Conservation (phyloP, 768 basidiomycete genomes). For the Tricholoma flavovirens region DNA sequence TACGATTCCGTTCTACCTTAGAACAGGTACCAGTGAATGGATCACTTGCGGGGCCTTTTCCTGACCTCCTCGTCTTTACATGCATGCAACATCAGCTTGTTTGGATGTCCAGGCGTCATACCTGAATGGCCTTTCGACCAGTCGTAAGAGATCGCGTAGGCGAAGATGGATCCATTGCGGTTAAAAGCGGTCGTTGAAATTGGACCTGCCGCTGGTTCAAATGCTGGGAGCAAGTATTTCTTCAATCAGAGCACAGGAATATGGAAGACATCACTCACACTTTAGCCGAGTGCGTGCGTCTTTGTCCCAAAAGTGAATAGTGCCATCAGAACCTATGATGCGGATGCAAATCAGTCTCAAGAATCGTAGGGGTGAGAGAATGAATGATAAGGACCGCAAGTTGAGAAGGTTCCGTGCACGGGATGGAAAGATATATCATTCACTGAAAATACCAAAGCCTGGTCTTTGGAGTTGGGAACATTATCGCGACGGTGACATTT, state of each 20-base stretch:
- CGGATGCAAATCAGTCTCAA: conserved; percentile 13
- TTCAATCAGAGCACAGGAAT: neutral
- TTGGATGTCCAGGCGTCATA: conserved; percentile 60
- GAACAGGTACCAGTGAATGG: too few species aligned
- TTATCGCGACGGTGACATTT: conserved; percentile 70
- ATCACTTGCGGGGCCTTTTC: conserved; percentile 33
- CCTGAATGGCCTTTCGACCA: conserved; percentile 90
- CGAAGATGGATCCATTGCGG: conserved; percentile 79
- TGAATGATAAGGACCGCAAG: conserved; percentile 48
- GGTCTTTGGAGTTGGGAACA: conserved; percentile 52
- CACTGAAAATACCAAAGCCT: conserved; percentile 72
- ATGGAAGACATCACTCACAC: conserved; percentile 39
- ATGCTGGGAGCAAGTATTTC: conserved; percentile 3
- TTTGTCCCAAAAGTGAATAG: conserved; percentile 94
- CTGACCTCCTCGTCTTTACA: conserved; percentile 83
- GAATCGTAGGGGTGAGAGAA: conserved; percentile 10
- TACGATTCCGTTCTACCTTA: neutral
- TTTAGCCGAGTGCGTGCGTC: conserved; percentile 89
- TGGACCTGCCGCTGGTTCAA: conserved; percentile 67
- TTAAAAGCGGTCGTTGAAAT: conserved; percentile 80
- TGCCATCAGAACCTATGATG: conserved; percentile 66
- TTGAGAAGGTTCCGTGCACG: conserved; percentile 79
- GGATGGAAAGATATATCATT: conserved; percentile 87
- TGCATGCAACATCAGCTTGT: conserved; percentile 76
- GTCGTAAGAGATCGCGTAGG: conserved; percentile 87